These are phyloP conservation scores for Colletotrichum eleusines DNA, from an alignment of 2,329 filamentous ascomycete species.

Conservation along the genomic window DNA sequence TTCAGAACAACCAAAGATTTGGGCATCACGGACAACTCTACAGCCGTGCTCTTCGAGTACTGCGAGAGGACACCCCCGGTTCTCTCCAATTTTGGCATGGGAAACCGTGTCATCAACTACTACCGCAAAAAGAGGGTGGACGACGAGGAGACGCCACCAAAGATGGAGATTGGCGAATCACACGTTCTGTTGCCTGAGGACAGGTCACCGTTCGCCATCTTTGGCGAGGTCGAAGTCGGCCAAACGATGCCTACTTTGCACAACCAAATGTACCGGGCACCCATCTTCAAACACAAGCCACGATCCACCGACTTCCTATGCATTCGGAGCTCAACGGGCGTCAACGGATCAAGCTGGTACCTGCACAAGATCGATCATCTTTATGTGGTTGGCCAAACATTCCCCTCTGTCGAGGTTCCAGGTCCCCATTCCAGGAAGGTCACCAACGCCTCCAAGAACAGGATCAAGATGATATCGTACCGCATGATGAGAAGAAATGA, in stretches of 20 bases:
- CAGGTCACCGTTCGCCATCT: conserved; percentile 94
- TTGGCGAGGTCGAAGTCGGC: conserved; percentile 91
- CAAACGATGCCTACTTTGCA: conserved; percentile 92
- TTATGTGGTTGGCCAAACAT: conserved; percentile 91
- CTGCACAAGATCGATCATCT: conserved; percentile 92
- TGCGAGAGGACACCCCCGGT: conserved; percentile 93
- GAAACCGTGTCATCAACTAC: conserved; percentile 95
- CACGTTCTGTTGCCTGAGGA: conserved; percentile 91
- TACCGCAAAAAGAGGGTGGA: conserved; percentile 83
- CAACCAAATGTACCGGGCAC: conserved; percentile 95
- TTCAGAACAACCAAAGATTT: conserved; percentile 86
- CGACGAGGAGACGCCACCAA: conserved; percentile 81
- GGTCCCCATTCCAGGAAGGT: conserved; percentile 95
- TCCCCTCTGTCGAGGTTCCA: conserved; percentile 91
- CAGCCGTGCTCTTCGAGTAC: conserved; percentile 90
- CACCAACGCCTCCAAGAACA: conserved; percentile 95
- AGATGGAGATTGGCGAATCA: conserved; percentile 88
- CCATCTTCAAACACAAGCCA: conserved; percentile 87
- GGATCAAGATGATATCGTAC: conserved; percentile 95
- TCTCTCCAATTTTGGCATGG: conserved; percentile 97
- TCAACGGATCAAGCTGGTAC: conserved; percentile 83
- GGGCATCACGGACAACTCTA: conserved; percentile 89
- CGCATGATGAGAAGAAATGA: conserved; percentile 85
- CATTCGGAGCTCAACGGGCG: conserved; percentile 82
- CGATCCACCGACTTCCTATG: conserved; percentile 88